phyloP scores from a whole-genome alignment of 2,329 filamentous ascomycete genomes.

The Trichoderma sp. region DNA sequence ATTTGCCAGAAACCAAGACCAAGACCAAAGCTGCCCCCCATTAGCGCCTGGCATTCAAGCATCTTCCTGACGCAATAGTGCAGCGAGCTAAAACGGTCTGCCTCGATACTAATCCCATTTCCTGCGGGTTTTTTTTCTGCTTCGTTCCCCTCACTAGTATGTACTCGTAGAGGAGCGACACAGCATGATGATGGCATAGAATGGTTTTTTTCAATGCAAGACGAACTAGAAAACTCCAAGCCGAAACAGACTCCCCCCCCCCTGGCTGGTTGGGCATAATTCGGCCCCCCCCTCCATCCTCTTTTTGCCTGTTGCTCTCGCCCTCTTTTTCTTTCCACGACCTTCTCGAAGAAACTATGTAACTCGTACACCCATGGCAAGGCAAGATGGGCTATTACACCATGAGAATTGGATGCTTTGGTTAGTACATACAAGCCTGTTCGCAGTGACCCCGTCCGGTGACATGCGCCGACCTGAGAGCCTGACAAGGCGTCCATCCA shows the following conservation, averaged over 20 bases:
- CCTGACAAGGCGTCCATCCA: constrained; percentile 8
- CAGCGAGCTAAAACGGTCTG: background rate
- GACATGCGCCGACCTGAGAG: constrained; percentile 2
- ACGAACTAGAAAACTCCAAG: background rate
- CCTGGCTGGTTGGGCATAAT: background rate
- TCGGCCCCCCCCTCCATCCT: background rate
- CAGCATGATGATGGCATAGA: constrained; percentile 12
- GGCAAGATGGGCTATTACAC: background rate
- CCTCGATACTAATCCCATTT: background rate
- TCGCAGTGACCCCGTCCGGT: constrained; percentile 9
- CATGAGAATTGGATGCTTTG: background rate
- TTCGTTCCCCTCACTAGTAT: background rate
- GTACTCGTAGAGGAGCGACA: background rate
- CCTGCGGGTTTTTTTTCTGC: background rate
- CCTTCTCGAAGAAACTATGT: background rate
- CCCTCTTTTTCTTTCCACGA: background rate
- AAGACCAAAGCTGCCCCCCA: background rate
- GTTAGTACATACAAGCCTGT: background rate
- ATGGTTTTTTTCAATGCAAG: background rate
- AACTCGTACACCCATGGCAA: background rate
- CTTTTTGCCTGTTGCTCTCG: no score
- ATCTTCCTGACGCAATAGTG: constrained; percentile 17
- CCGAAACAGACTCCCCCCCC: background rate
- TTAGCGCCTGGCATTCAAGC: background rate
- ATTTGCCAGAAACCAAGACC: background rate